These are phyloP conservation scores for Rhytidiadelphus loreus DNA, from an alignment of 225 moss, liverwort and hornwort species.

Conservation along the genomic window DNA sequence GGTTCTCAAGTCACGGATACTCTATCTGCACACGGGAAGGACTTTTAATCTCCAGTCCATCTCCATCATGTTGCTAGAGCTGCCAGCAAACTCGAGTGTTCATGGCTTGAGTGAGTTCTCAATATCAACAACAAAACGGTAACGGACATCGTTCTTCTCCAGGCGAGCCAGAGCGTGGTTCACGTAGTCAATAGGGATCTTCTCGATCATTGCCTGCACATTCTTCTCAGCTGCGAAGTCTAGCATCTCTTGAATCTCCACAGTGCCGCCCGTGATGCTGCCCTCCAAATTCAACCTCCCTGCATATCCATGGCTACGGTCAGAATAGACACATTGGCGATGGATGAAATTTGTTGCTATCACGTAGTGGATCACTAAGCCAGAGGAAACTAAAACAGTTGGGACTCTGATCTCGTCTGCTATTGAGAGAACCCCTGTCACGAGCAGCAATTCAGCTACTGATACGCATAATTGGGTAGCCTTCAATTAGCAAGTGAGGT, in stretches of 20 bases:
- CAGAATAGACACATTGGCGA: not conserved
- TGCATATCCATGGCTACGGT: not conserved
- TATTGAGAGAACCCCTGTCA: not conserved
- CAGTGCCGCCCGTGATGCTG: slow-evolving; percentile 32
- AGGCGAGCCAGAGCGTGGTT: slow-evolving; percentile 42
- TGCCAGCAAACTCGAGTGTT: not conserved
- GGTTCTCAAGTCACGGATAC: not conserved
- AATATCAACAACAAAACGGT: slow-evolving; percentile 63
- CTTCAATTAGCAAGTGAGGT: not conserved
- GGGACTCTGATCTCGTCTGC: not conserved
- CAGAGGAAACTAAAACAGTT: not conserved
- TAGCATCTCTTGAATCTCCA: slow-evolving; percentile 55
- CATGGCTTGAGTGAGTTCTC: slow-evolving; percentile 30
- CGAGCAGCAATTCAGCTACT: not conserved
- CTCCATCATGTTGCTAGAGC: not conserved
- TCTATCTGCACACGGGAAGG: not conserved
- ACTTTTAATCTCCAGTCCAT: not conserved
- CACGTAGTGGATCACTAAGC: not conserved
- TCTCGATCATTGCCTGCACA: slow-evolving; percentile 38
- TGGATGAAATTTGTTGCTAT: not conserved
- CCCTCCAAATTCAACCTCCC: slow-evolving; percentile 29
- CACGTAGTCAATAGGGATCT: slow-evolving; percentile 28
- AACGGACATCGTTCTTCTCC: slow-evolving; percentile 46
- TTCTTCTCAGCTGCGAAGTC: slow-evolving; percentile 40
- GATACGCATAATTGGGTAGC: not conserved